phyloP scores from a whole-genome alignment of 2,329 filamentous ascomycete genomes.

The Apiospora saccharicola region DNA sequence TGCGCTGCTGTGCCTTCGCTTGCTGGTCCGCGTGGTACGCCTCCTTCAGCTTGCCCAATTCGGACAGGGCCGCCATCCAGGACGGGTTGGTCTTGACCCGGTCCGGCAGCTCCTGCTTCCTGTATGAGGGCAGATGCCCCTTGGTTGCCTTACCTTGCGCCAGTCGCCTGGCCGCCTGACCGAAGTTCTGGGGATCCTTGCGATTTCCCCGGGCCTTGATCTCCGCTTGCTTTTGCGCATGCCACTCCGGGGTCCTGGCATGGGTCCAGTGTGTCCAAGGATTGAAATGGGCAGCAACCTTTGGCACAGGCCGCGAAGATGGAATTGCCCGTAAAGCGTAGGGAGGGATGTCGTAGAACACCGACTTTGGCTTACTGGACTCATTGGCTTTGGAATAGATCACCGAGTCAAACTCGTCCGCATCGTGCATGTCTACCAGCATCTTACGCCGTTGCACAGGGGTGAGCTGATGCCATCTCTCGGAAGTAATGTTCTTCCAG shows the following conservation, averaged over 20 bases:
- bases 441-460: constrained; percentile 31
- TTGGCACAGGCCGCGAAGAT: not conserved
- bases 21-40: constrained; percentile 26
- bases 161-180: constrained; percentile 46
- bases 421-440: constrained; percentile 37
- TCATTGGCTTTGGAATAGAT: constrained; percentile 48
- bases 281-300: constrained; percentile 49
- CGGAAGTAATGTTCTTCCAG: constrained; percentile 12
- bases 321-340: not conserved
- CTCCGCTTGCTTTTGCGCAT: constrained; percentile 55
- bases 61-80: constrained; percentile 53
- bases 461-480: constrained; percentile 26
- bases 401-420: constrained; percentile 44
- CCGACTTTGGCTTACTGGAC: constrained; percentile 37
- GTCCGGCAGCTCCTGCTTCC: constrained; percentile 49
- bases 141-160: constrained; percentile 46
- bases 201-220: constrained; percentile 56
- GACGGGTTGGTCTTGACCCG: constrained; percentile 52
- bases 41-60: constrained; percentile 38
- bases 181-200: constrained; percentile 56
- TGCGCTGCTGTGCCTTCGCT: not conserved
- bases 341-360: not conserved
- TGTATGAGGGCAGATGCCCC: constrained; percentile 27
- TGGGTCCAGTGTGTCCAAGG: constrained; percentile 58
- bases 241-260: constrained; percentile 54